Evolutionary conservation across 495 filamentous ascomycete species (phyloP), one percentile per base, ranked within the genome.

Genomic region (Lophiotrema nucula): DNA sequence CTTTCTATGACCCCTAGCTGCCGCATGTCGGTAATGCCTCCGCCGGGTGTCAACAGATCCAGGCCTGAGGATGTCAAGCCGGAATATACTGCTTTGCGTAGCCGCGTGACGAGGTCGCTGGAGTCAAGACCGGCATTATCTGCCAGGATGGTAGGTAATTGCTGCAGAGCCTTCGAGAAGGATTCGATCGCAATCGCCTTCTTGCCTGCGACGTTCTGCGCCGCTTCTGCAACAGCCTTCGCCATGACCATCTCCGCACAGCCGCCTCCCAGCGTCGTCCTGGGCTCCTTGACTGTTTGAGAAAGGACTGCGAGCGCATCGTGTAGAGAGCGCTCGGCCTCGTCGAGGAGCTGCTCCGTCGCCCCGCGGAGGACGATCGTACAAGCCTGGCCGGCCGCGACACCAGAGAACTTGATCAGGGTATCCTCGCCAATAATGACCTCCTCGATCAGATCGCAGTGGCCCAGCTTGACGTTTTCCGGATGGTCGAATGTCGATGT

Each of bases 191-290:
- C 93, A 58, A 95, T 80, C 55, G 93, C 90, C 74, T 92, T 95
- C 85, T 98, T 98, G 67, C 93, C 93, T 28, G 91, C 89, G 13
- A 95, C 89, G 69, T 95, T 92, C 47, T 92, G 90, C 6, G 92
- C 92, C 16, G 90, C 92, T 45, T 89, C 86, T 69, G 97, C 95
- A 35, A 97, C 93, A 38, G 93, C 93, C 76, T 96, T 96, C 58
- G 92, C 88, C 93, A 98, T 98, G 54, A 95, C 76, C 92, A 96
- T 97, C 82, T 98, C 93, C 0, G 92, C 92, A 67, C 91, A 97
- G 16, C 93, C 93, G 68, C 93, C 93, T 24, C 93, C 93, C 4
- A 98, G 85, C 0, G 95, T 97, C 25, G 90, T 93, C 56, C 89
- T 85, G 16, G 93, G 92, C 73, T 97, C 92, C 71, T 86, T 88